phyloP scores from a whole-genome alignment of 148 eudicot genomes.

The Diospyros kaki region DNA sequence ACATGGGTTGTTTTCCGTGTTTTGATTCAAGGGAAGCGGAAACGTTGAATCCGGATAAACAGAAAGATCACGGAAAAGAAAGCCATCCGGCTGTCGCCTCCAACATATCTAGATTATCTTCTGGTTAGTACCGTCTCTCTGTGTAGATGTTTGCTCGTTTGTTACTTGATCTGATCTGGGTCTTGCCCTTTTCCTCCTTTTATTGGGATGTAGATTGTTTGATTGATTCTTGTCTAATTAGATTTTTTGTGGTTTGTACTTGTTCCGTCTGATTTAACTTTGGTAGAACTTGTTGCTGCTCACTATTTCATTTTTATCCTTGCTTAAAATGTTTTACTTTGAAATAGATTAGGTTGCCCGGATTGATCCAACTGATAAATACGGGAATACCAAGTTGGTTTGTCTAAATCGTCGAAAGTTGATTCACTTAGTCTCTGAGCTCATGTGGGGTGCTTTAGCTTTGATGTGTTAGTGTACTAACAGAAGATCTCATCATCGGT shows the following conservation, averaged over 20 bases:
- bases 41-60: slow-evolving; percentile 45
- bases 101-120: slow-evolving; percentile 68
- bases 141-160: background rate
- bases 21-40: slow-evolving; percentile 84
- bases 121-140: slow-evolving; percentile 38
- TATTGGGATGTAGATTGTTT: background rate
- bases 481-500: background rate
- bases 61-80: slow-evolving; percentile 39
- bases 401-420: background rate
- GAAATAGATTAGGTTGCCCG: background rate
- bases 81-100: slow-evolving; percentile 31
- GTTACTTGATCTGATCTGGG: slow-evolving; percentile 28
- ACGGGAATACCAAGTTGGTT: background rate
- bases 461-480: background rate
- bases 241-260: background rate
- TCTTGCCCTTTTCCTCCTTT: background rate
- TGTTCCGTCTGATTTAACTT: background rate
- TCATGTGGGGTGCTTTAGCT: background rate
- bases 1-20: slow-evolving; percentile 78
- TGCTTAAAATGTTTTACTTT: background rate
- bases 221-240: background rate
- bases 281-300: background rate
- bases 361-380: background rate
- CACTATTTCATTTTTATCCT: background rate
- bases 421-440: background rate